Base-by-base conservation (phyloP, 352 stramenopile species). In the Pilasporangium apinafurcum region DNA sequence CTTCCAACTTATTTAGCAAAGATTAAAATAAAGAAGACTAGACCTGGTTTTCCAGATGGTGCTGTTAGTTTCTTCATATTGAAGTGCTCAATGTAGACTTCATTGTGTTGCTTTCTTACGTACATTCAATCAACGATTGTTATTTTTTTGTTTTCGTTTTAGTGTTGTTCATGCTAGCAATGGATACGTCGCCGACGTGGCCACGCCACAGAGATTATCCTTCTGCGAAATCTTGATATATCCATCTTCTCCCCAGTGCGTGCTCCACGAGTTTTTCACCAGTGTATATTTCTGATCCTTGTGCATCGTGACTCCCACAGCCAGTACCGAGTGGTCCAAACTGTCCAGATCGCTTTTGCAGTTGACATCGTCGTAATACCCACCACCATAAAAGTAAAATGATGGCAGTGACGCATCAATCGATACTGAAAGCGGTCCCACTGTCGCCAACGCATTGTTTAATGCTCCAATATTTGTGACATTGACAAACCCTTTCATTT, bases 231-330 rank as follows among this genome's bases (percentile, higher is more conserved):
- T 94, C 58, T 91, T 93, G 25, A 97, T 59, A 70, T 97, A 97
- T 26, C 89, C 89, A 29, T 95, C 64, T 44, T 98, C 92, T 31
- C 92, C 92, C 92, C 92, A 98, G 47, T 91, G 75, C 27, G 73
- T 93, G 56, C 82, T 94, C 92, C 92, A 98, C 48, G 83, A 96
- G 60, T 98, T 98, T 66, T 97, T 97, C 38, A 97, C 83, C 51
- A 97, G 66, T 39, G 86, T 97, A 65, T 97, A 98, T 62, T 95
- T 92, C 48, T 96, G 83, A 0, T 76, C 90, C 9, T 90, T 71
- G 52, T 93, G 59, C 16, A 68, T 89, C 16, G 84, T 95, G 46
- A 95, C 87, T 27, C 92, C 92, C 1, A 97, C 89, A 3, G 91
- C 78, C 13, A 97, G 62, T 26, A 97, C 88, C 18, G 88, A 95